Conservation (phyloP, 2,329 filamentous ascomycete genomes). For the Raffaelea ambrosiae region DNA sequence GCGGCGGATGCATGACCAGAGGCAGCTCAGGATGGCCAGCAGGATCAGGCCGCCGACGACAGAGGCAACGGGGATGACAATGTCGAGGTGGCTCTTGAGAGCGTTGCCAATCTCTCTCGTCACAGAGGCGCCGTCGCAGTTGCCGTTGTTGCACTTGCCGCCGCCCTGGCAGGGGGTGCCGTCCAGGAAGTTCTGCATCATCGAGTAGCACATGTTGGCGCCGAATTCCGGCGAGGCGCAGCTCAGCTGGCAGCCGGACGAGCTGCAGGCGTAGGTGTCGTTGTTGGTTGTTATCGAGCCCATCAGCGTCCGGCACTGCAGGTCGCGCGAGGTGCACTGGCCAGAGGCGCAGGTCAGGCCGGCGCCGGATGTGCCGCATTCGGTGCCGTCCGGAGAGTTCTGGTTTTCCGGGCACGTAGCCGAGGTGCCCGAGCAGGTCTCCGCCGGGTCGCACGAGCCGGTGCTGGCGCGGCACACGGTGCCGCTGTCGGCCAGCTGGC, state of each 20-base stretch:
- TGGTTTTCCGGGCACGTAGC: conserved; percentile 67
- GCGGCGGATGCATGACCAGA: conserved; percentile 46
- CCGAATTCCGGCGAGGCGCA: conserved; percentile 67
- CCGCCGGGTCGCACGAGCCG: conserved; percentile 75
- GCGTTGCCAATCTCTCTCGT: conserved; percentile 64
- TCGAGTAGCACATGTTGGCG: conserved; percentile 56
- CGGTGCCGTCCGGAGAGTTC: conserved; percentile 59
- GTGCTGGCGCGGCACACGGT: conserved; percentile 75
- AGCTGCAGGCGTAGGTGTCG: conserved; percentile 72
- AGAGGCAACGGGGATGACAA: conserved; percentile 72
- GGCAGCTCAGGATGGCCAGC: conserved; percentile 60
- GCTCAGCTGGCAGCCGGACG: conserved; percentile 62
- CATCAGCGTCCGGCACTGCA: conserved; percentile 81
- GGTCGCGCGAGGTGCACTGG: conserved; percentile 86
- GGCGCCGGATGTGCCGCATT: conserved; percentile 56
- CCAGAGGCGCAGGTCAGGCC: conserved; percentile 77
- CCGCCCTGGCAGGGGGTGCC: conserved; percentile 78
- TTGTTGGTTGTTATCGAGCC: conserved; percentile 65
- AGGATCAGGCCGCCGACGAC: conserved; percentile 67
- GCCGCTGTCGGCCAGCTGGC: conserved; percentile 56
- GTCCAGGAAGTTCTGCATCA: conserved; percentile 90
- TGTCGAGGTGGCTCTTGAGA: conserved; percentile 66
- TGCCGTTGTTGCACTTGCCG: conserved; percentile 70
- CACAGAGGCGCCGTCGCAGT: conserved; percentile 63
- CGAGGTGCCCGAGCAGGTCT: conserved; percentile 67